Conservation (phyloP, 495 filamentous ascomycete species). For the Neurospora sp. region DNA sequence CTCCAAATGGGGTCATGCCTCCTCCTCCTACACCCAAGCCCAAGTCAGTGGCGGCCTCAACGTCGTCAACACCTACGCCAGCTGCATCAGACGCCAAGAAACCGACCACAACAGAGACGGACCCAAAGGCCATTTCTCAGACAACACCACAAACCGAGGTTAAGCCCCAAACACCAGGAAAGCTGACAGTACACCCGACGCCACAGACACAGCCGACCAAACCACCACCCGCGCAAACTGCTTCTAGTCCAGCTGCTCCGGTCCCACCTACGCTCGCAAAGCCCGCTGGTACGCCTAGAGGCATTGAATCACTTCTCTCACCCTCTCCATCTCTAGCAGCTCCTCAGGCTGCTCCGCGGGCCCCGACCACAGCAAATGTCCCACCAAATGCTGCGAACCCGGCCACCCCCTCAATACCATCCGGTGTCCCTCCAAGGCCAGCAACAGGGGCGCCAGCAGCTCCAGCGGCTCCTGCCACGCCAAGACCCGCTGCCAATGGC, state of each 20-base stretch:
- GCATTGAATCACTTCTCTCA: conserved; percentile 22
- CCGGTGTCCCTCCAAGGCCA: background rate
- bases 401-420: conserved; percentile 6
- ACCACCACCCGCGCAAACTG: conserved; percentile 16
- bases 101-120: conserved; percentile 7
- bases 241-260: conserved; percentile 22
- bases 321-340: conserved; percentile 3
- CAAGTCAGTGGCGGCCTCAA: conserved; percentile 2
- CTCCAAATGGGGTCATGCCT: conserved; percentile 48
- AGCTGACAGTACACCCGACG: background rate
- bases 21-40: conserved; percentile 40
- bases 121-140: conserved; percentile 10
- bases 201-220: conserved; percentile 9
- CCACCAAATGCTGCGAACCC: background rate
- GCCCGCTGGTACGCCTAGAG: conserved; percentile 17
- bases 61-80: conserved; percentile 8
- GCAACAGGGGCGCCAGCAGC: conserved; percentile 18
- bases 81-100: conserved; percentile 7
- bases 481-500: conserved; percentile 6
- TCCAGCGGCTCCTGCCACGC: conserved; percentile 10
- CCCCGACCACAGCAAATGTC: background rate
- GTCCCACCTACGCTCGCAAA: conserved; percentile 18
- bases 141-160: conserved; percentile 1
- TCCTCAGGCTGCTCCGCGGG: background rate
- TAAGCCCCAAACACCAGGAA: conserved; percentile 2